A percentile compares a stretch with the other conserved stretches of the same genome.
Conservation (phyloP, 2,329 filamentous ascomycete genomes). For the Leptographium flavum region DNA sequence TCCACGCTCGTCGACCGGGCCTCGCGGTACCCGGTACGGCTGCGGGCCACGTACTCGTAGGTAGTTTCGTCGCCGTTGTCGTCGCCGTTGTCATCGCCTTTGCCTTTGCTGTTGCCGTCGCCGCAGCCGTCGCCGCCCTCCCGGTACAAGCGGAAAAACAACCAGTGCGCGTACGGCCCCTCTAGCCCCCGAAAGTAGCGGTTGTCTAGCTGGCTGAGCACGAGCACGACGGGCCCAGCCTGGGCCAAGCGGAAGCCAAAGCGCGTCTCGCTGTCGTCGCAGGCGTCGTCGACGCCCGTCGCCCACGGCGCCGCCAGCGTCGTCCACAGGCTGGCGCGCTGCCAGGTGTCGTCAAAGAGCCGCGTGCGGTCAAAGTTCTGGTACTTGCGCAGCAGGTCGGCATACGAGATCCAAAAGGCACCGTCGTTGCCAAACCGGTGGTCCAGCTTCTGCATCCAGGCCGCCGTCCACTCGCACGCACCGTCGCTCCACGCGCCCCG, state of each 20-base stretch:
- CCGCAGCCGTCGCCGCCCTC: slow-evolving; percentile 21
- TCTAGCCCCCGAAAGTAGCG: slow-evolving; percentile 47
- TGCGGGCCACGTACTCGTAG: slow-evolving; percentile 46
- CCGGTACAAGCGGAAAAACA: slow-evolving; percentile 25
- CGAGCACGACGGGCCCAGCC: slow-evolving; percentile 42
- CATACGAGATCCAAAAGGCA: slow-evolving; percentile 50
- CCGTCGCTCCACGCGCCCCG: slow-evolving; percentile 45
- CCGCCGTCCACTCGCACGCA: slow-evolving; percentile 46
- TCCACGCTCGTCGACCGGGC: slow-evolving; percentile 44
- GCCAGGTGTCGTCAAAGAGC: slow-evolving; percentile 46
- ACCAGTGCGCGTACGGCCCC: slow-evolving; percentile 38
- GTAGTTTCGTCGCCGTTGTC: slow-evolving; percentile 1
- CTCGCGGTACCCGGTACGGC: slow-evolving; percentile 44
- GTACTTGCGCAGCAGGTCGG: slow-evolving; percentile 48
- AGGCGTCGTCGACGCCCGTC: too few species aligned
- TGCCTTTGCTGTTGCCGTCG: too few species aligned
- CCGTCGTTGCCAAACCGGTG: slow-evolving; percentile 48
- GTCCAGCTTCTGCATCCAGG: slow-evolving; percentile 40
- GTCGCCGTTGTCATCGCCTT: not conserved
- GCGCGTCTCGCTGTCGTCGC: slow-evolving; percentile 44
- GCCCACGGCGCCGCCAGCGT: slow-evolving; percentile 49
- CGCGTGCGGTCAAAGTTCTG: slow-evolving; percentile 47
- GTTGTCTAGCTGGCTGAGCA: slow-evolving; percentile 46
- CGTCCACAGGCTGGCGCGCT: slow-evolving; percentile 44
- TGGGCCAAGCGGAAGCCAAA: slow-evolving; percentile 43